Evolutionary conservation across 2,329 filamentous ascomycete species (phyloP).

Genomic region (Pseudogymnoascus sp.): DNA sequence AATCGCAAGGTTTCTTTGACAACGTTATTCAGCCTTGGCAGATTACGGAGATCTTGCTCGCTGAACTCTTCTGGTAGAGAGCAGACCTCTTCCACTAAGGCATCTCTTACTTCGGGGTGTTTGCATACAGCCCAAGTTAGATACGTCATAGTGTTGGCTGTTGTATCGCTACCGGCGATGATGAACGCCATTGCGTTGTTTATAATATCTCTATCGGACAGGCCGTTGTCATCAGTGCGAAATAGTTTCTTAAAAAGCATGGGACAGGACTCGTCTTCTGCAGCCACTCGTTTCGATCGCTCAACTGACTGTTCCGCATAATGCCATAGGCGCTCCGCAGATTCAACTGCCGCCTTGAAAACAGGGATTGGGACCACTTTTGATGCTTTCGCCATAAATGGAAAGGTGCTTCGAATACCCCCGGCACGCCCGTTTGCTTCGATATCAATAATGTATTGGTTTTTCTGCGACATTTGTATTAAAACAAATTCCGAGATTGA

Average conservation of each 20-base stretch:
- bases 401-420: background rate
- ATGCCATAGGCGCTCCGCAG: background rate
- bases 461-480: background rate
- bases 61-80: conserved; percentile 16
- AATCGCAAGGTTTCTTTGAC: conserved; percentile 31
- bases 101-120: conserved; percentile 13
- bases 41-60: conserved; percentile 24
- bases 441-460: background rate
- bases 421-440: background rate
- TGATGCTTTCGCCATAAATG: background rate
- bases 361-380: background rate
- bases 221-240: background rate
- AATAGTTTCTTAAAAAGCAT: background rate
- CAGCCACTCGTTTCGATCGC: background rate
- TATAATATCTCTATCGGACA: background rate
- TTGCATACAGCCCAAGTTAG: conserved; percentile 1
- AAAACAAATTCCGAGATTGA: background rate
- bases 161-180: background rate
- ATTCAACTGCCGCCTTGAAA: background rate
- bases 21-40: conserved; percentile 28
- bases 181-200: background rate
- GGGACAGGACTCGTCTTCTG: background rate
- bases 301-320: background rate
- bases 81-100: conserved; percentile 21
- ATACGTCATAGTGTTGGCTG: background rate